Evolutionary conservation across 73 alveolate species (phyloP), one percentile per base, ranked within the genome.

Genomic region (Stentor roeselii): DNA sequence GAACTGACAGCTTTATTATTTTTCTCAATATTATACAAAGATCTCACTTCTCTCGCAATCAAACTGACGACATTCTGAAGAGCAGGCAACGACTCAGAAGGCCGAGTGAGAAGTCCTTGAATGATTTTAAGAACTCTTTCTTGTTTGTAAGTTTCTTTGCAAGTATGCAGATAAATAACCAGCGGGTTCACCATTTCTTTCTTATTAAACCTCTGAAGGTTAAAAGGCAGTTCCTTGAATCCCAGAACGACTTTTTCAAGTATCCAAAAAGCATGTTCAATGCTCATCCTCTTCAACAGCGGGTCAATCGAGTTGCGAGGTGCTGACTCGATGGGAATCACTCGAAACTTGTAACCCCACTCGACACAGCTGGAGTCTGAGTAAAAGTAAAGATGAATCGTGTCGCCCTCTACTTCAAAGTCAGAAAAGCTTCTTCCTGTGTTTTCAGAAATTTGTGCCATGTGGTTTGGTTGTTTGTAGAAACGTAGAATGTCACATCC

Each of bases 321-420:
- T 67, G 80, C 80, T 76, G 84, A 40, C 67, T 39, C 74, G 21
- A 39, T 40, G 32, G 84, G 84, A 35, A 76, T 76, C n/a, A 76
- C 84, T 76, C 74, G 30, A 35, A 76, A 76, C 34, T 76, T 76
- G 34, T 76, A 76, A n/a, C 84, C 84, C 84, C 84, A 76, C 39
- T 76, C 84, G 21, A 76, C 84, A 76, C 84, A 76, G 39, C 60
- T 27, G 30, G 75, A 37, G 74, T 76, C 84, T 39, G 84, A 76
- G 39, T 76, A 41, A 40, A 76, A 76, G 67, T 37, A 76, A 1
- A 76, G 39, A 35, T 21, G 39, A 34, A 76, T 39, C 14, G 84
- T 76, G 39, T 76, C 84, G 2, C 84, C 84, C 39, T 76, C 84
- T n/a, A 76, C 84, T 76, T 76, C 84, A 76, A 76, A 76, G 67